Evolutionary conservation across 257 asterid species (phyloP).

Genomic region (Gentiana macrophylla): DNA sequence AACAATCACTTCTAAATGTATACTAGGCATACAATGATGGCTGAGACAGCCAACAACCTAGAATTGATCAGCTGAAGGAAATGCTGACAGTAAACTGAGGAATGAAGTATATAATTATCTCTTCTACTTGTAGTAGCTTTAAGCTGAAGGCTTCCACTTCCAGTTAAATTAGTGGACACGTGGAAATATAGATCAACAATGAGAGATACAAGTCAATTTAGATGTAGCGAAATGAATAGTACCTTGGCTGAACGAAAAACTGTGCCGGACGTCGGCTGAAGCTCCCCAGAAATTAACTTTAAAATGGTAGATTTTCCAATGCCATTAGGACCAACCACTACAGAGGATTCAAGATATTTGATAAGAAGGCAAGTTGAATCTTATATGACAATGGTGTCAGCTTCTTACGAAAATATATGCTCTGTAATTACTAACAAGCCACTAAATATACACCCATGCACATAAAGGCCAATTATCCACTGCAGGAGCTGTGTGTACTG

Average conservation of each 20-base stretch:
- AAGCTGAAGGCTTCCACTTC: neutral
- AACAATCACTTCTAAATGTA: neutral
- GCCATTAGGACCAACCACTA: conserved; percentile 99
- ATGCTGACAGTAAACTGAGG: neutral
- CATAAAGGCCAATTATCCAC: too few species aligned
- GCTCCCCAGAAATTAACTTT: conserved; percentile 89
- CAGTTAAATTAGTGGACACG: neutral
- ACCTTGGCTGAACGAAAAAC: conserved; percentile 99
- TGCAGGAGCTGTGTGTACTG: too few species aligned
- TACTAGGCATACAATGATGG: neutral
- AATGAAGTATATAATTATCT: neutral
- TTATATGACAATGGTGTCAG: too few species aligned
- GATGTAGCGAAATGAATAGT: conserved; percentile 6
- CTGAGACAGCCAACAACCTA: neutral
- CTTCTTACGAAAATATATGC: too few species aligned
- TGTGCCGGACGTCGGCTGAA: conserved; percentile 96
- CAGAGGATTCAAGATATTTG: conserved; percentile 12
- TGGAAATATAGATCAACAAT: neutral
- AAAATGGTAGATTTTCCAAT: conserved; percentile 96
- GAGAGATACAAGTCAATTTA: neutral
- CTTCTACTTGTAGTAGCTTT: neutral
- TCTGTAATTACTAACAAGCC: too few species aligned
- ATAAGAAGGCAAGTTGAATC: neutral
- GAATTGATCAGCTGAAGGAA: neutral
- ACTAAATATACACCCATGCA: too few species aligned